Conservation (phyloP, 495 filamentous ascomycete genomes). For the Darksidea phi region DNA sequence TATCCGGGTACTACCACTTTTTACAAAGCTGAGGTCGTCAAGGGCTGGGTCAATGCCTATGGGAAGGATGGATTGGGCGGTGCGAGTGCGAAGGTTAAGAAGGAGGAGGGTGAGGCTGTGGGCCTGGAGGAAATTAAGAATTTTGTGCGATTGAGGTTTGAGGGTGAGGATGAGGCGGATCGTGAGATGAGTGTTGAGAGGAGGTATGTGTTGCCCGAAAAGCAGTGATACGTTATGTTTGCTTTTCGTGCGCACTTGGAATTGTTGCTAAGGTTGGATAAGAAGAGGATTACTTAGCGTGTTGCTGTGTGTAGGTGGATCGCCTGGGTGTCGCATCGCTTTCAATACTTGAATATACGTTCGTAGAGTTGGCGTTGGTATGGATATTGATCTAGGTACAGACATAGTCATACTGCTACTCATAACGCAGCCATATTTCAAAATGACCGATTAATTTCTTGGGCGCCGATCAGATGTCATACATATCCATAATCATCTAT, state of each 20-base stretch:
- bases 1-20: slow-evolving; percentile 95
- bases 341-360: neutral
- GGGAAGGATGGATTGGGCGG: too few species aligned
- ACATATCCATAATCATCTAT: neutral
- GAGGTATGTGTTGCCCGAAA: slow-evolving; percentile 43
- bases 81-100: neutral
- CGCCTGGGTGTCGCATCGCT: neutral
- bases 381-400: too few species aligned
- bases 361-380: too few species aligned
- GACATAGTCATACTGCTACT: too few species aligned
- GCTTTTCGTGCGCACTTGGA: neutral
- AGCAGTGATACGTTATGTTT: slow-evolving; percentile 8
- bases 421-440: too few species aligned
- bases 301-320: too few species aligned
- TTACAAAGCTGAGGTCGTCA: slow-evolving; percentile 82
- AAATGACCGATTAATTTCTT: too few species aligned
- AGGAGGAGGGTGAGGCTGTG: slow-evolving; percentile 1
- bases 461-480: too few species aligned
- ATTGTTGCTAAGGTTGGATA: too few species aligned
- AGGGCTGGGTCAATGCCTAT: slow-evolving; percentile 8
- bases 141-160: slow-evolving; percentile 41
- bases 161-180: slow-evolving; percentile 46
- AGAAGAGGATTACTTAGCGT: neutral
- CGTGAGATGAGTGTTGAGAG: slow-evolving; percentile 43
- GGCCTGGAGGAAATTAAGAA: slow-evolving; percentile 18